Percentiles rank a stretch among this genome's conserved stretches.
Evolutionary conservation across 257 asterid species (phyloP).

Genomic region (Linaria vulgaris): DNA sequence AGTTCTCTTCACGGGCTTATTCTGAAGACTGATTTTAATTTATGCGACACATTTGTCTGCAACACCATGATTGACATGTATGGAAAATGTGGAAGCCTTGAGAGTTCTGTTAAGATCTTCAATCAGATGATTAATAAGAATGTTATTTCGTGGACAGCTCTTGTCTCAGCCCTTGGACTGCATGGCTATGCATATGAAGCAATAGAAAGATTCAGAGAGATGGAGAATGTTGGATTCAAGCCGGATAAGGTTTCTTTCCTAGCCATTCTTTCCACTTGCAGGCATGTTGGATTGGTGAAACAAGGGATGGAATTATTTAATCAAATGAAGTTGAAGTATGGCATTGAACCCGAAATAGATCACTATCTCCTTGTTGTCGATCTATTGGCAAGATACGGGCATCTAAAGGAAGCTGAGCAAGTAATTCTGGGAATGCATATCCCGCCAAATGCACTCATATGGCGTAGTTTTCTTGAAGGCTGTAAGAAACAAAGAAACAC

Average conservation of each 20-base stretch:
- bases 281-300: conserved; percentile 73
- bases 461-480: conserved; percentile 83
- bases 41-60: conserved; percentile 61
- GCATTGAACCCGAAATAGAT: conserved; percentile 71
- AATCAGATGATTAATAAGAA: conserved; percentile 44
- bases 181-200: conserved; percentile 74
- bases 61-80: conserved; percentile 83
- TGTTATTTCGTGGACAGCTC: conserved; percentile 68
- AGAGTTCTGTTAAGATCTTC: conserved; percentile 57
- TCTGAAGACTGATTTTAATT: conserved; percentile 40
- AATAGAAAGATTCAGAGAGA: conserved; percentile 52
- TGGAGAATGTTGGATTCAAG: conserved; percentile 47
- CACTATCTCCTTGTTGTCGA: conserved; percentile 70
- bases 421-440: conserved; percentile 72
- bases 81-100: conserved; percentile 72
- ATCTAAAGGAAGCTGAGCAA: conserved; percentile 65
- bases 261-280: conserved; percentile 77
- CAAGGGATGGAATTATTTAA: conserved; percentile 63
- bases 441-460: conserved; percentile 70
- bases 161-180: conserved; percentile 63
- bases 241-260: conserved; percentile 70
- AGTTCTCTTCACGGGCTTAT: conserved; percentile 68
- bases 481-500: conserved; percentile 52
- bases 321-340: conserved; percentile 50
- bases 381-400: conserved; percentile 66